Conservation (phyloP, 106 monocot genomes). For the Dioscorea alata region DNA sequence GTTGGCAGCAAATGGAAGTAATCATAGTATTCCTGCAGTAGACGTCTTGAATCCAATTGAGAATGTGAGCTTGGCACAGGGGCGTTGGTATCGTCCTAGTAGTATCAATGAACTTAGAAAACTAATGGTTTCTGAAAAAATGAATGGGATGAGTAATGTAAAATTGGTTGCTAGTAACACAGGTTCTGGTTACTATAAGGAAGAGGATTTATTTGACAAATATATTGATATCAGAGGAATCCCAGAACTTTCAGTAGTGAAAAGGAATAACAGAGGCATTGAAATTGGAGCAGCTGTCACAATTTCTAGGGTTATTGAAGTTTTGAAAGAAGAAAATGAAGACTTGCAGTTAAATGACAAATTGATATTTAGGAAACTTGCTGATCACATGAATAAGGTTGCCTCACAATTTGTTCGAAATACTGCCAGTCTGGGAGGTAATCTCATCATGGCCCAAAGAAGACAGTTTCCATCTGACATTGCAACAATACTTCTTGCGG, state of each 20-base stretch:
- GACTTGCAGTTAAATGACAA: neutral
- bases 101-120: conserved; percentile 37
- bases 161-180: conserved; percentile 80
- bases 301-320: conserved; percentile 59
- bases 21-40: neutral
- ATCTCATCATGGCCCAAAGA: conserved; percentile 80
- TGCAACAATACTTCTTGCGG: conserved; percentile 77
- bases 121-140: conserved; percentile 15
- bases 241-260: conserved; percentile 49
- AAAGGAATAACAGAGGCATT: no score
- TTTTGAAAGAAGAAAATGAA: conserved; percentile 32
- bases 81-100: conserved; percentile 28
- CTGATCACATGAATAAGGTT: conserved; percentile 69
- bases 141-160: neutral
- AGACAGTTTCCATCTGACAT: conserved; percentile 72
- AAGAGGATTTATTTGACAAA: conserved; percentile 32
- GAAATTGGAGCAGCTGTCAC: conserved; percentile 67
- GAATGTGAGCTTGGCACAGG: neutral
- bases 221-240: conserved; percentile 63
- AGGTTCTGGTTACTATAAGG: conserved; percentile 58
- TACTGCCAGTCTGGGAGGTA: conserved; percentile 80
- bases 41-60: neutral
- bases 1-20: neutral
- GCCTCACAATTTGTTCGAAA: conserved; percentile 74
- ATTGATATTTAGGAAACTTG: conserved; percentile 47